Percentiles rank a stretch among this genome's conserved stretches.
These are phyloP conservation scores for Aspergillus arachidicola DNA, from an alignment of 2,329 filamentous ascomycete genomes.

Conservation along the genomic window DNA sequence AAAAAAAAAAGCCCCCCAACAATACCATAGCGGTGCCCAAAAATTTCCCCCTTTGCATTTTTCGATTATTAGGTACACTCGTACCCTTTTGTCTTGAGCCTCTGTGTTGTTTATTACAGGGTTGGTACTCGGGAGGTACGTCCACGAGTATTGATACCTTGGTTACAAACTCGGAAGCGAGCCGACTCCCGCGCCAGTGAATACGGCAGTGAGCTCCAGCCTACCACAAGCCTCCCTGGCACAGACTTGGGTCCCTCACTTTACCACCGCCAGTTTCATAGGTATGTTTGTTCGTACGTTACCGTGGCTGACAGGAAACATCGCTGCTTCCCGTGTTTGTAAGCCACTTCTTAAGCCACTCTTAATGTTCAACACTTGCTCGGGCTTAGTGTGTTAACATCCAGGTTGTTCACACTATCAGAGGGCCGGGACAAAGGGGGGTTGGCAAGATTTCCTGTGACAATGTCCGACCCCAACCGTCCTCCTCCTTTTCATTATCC, in stretches of 20 bases:
- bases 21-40: background rate
- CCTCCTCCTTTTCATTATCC: constrained; percentile 19
- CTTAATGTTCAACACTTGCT: constrained; percentile 7
- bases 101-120: background rate
- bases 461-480: constrained; percentile 26
- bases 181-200: constrained; percentile 14
- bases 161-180: constrained; percentile 7
- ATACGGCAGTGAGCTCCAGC: constrained; percentile 22
- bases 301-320: constrained; percentile 3
- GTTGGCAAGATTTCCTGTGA: constrained; percentile 15
- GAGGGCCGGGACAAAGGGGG: constrained; percentile 15
- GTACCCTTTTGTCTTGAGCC: background rate
- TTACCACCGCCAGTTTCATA: constrained; percentile 6
- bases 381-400: constrained; percentile 8
- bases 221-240: constrained; percentile 17
- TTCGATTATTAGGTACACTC: background rate
- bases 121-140: background rate
- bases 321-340: constrained; percentile 3
- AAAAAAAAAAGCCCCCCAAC: background rate
- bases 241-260: constrained; percentile 8
- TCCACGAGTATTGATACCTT: constrained; percentile 2
- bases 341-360: background rate
- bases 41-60: background rate
- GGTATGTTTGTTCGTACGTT: background rate
- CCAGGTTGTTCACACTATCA: constrained; percentile 13